Percentiles rank a stretch among this genome's conserved stretches.
Conservation (phyloP, 352 stramenopile genomes). For the Phytophthora pseudosyringae region DNA sequence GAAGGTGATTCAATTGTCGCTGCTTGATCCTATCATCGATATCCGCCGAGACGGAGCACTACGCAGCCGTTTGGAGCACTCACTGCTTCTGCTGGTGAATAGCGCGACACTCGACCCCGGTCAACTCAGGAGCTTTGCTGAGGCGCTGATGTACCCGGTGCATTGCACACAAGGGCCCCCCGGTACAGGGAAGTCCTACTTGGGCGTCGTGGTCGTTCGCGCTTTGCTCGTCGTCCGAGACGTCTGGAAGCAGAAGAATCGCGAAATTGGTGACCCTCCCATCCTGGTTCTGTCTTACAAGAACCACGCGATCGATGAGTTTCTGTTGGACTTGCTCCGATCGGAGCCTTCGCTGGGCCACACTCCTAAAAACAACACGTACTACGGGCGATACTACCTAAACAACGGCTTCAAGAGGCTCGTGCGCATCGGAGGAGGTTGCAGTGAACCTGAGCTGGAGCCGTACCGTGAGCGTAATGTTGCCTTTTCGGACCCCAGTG, state of each 20-base stretch:
- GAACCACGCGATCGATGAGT: slow-evolving; percentile 90
- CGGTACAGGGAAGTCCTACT: slow-evolving; percentile 91
- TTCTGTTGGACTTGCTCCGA: slow-evolving; percentile 78
- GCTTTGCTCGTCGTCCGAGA: slow-evolving; percentile 78
- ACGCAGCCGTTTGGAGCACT: slow-evolving; percentile 35
- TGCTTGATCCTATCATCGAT: slow-evolving; percentile 80
- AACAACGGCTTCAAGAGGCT: slow-evolving; percentile 48
- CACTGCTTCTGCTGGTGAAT: slow-evolving; percentile 52
- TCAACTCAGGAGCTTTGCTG: slow-evolving; percentile 78
- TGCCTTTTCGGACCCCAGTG: slow-evolving; percentile 33
- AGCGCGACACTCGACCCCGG: slow-evolving; percentile 69
- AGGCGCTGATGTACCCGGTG: slow-evolving; percentile 78
- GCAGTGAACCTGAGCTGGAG: slow-evolving; percentile 60
- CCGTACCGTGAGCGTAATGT: slow-evolving; percentile 51
- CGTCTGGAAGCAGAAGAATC: slow-evolving; percentile 73
- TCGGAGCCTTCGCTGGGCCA: slow-evolving; percentile 49
- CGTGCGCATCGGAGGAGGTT: slow-evolving; percentile 72
- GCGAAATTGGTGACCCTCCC: slow-evolving; percentile 68
- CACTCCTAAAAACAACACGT: background rate
- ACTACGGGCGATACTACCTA: slow-evolving; percentile 34
- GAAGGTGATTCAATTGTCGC: slow-evolving; percentile 60
- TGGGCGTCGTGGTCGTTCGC: slow-evolving; percentile 84
- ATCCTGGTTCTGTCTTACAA: slow-evolving; percentile 91
- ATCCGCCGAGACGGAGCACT: slow-evolving; percentile 71
- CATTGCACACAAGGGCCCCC: slow-evolving; percentile 89